Base-by-base conservation (phyloP, 352 stramenopile species). In the Thalassiosira exigua region DNA sequence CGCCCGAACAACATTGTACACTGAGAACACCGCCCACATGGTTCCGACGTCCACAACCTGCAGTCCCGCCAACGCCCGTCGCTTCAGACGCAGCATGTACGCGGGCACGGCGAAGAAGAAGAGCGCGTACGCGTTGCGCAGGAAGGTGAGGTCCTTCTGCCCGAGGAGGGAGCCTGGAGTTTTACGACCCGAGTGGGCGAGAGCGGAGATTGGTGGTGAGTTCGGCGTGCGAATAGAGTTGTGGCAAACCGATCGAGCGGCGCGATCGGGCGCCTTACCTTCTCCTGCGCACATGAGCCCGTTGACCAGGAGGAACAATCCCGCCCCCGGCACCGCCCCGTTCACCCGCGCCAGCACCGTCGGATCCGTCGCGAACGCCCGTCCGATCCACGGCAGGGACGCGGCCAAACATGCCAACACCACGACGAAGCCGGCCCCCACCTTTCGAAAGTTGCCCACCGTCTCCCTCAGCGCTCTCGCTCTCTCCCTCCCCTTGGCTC, bases 81-180 rank as follows among this genome's bases (percentile, higher is more conserved):
- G 59, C 39, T 92, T 92, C 41, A 91, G 61, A 27, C 79, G 68
- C 3, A 91, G 64, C 83, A 93, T 93, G 30, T 87, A 72, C 2
- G 72, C 82, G 5, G 88, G 88, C 0, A 92, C 88, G 4, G 69
- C 76, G 30, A 82, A 83, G 36, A 91, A 92, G 52, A 83, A 93
- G 14, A 56, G 39, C 9, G 68, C 68, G 54, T 91, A 93, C 65
- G 82, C 81, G 50, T 90, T 91, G 22, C 87, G 71, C 4, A 91
- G 62, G 41, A 87, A 91, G 12, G 67, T 69, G 29, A 91, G 61
- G 73, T 93, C 85, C 39, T 88, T 90, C 62, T 87, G 82, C 26
- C 80, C 85, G 14, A 91, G 46, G 1, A 93, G 62, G 14, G 82
- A 32, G 75, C 78, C 80, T n/a, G n/a, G n/a, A n/a, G n/a, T n/a